Percentiles rank a stretch among this genome's conserved stretches.
phyloP scores from a whole-genome alignment of 202 grass and related monocot genomes.

The Carex arenaria region DNA sequence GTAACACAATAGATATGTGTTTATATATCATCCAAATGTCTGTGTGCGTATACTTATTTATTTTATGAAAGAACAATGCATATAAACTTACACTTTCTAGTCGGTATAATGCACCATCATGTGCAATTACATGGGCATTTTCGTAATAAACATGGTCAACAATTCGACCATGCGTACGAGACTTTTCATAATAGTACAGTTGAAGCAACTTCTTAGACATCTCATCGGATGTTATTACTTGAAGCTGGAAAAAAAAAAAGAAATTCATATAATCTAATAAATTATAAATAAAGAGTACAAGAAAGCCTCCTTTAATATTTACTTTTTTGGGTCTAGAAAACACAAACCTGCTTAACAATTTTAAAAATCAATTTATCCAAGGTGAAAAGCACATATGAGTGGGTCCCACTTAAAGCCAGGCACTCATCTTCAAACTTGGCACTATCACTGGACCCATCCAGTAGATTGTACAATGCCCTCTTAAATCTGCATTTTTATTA shows the following conservation, averaged over 20 bases:
- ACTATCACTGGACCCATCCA: constrained; percentile 87
- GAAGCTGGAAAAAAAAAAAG: constrained; percentile 51
- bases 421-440: constrained; percentile 99
- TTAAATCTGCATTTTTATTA: constrained; percentile 64
- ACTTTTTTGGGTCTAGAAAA: neutral
- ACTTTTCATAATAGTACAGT: constrained; percentile 91
- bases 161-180: constrained; percentile 54
- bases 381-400: constrained; percentile 94
- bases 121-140: constrained; percentile 78
- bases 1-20: neutral
- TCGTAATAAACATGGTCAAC: constrained; percentile 90
- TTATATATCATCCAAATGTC: neutral
- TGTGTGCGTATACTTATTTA: neutral
- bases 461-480: constrained; percentile 67
- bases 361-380: constrained; percentile 99
- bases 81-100: constrained; percentile 70
- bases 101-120: constrained; percentile 81
- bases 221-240: constrained; percentile 90
- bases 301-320: neutral
- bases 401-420: constrained; percentile 57
- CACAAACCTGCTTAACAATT: constrained; percentile 79
- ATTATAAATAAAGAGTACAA: neutral
- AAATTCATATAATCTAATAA: neutral
- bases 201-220: constrained; percentile 90
- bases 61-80: neutral